Evolutionary conservation across 345 rosid genomes (phyloP).

Genomic region (Kernera saxatilis): DNA sequence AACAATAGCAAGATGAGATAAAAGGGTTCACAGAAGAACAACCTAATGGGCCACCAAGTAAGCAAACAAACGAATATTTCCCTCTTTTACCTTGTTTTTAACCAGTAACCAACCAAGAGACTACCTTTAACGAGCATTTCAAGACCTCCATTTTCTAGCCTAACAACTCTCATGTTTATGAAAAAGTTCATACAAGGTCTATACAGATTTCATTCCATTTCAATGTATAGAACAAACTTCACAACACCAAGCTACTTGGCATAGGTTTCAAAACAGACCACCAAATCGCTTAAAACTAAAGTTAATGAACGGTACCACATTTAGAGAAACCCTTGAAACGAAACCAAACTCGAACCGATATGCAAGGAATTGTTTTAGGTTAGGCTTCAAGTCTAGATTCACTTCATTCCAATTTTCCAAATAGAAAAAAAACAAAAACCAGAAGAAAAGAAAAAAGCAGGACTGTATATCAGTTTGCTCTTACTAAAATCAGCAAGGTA

Average conservation of each 20-base stretch:
- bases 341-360: not conserved
- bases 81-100: not conserved
- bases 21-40: not conserved
- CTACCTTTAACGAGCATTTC: not conserved
- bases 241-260: constrained; percentile 10
- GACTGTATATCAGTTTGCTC: not conserved
- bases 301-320: not conserved
- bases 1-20: not conserved
- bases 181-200: not conserved
- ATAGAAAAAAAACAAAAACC: not conserved
- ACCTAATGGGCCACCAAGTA: not conserved
- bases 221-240: not conserved
- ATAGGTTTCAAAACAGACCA: not conserved
- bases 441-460: not conserved
- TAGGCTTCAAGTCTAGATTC: constrained; percentile 7
- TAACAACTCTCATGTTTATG: constrained; percentile 16
- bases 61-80: not conserved
- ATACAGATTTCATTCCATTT: not conserved
- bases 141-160: constrained; percentile 11
- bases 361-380: not conserved
- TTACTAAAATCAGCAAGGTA: constrained; percentile 1
- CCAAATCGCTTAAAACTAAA: not conserved
- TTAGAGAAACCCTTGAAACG: not conserved
- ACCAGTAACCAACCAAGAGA: not conserved
- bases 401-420: constrained; percentile 4